Conservation (phyloP, 1,139 yeast genomes). For the Kazachstania sp. region DNA sequence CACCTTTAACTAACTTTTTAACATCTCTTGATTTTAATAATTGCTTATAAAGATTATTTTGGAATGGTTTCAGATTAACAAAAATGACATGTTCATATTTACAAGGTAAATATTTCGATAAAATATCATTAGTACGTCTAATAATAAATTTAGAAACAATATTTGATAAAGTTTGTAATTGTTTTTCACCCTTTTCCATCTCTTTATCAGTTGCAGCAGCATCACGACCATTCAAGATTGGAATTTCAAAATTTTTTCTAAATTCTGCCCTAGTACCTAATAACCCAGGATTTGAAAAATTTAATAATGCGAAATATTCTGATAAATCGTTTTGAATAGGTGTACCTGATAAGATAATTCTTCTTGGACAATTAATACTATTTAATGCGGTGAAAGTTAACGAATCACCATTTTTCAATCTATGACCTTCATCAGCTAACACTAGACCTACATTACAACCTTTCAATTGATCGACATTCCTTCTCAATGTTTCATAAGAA, state of each 20-base stretch:
- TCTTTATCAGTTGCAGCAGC: conserved; percentile 83
- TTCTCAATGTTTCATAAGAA: conserved; percentile 88
- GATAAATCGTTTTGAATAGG: conserved; percentile 96
- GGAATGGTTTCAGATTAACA: conserved; percentile 76
- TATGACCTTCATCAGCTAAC: conserved; percentile 94
- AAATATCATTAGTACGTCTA: conserved; percentile 88
- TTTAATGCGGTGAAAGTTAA: conserved; percentile 83
- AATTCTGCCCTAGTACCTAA: conserved; percentile 80
- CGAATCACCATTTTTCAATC: conserved; percentile 91
- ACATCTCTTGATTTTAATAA: conserved; percentile 79
- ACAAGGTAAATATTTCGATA: conserved; percentile 87
- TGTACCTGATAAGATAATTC: conserved; percentile 93
- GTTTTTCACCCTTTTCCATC: conserved; percentile 59
- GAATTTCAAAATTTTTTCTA: conserved; percentile 72
- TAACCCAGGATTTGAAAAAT: conserved; percentile 91
- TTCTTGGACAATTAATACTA: conserved; percentile 70
- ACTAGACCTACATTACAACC: conserved; percentile 80
- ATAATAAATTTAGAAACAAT: conserved; percentile 86
- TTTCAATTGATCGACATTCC: conserved; percentile 71
- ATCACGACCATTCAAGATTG: conserved; percentile 79
- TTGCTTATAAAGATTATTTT: conserved; percentile 57
- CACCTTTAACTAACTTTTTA: conserved; percentile 47
- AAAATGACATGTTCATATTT: conserved; percentile 94
- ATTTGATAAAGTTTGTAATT: conserved; percentile 60
- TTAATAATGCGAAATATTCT: conserved; percentile 84